Conservation (phyloP, 2,329 filamentous ascomycete species). For the Colletotrichum aenigma region DNA sequence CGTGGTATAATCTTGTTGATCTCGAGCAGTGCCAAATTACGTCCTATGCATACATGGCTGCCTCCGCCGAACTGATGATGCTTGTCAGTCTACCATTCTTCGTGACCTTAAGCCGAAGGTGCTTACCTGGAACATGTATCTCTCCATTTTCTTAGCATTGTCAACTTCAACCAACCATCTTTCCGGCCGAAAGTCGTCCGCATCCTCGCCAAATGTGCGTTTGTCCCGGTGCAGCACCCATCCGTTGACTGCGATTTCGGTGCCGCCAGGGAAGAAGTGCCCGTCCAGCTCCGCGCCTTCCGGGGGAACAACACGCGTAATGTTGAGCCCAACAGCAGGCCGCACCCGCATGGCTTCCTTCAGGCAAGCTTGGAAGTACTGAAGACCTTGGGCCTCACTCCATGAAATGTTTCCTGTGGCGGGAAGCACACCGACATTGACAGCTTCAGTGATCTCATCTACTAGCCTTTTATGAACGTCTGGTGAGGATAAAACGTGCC, state of each 20-base stretch:
- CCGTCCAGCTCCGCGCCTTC: slow-evolving; percentile 58
- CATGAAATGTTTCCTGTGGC: slow-evolving; percentile 49
- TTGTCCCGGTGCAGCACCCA: slow-evolving; percentile 57
- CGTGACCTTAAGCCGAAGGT: neutral
- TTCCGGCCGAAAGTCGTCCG: slow-evolving; percentile 57
- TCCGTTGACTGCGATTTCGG: slow-evolving; percentile 56
- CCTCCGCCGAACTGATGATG: slow-evolving; percentile 54
- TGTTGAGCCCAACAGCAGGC: slow-evolving; percentile 58
- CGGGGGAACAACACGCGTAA: slow-evolving; percentile 54
- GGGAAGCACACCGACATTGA: slow-evolving; percentile 35
- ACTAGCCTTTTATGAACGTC: slow-evolving; percentile 43
- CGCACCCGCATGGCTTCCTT: slow-evolving; percentile 61
- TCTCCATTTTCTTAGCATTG: slow-evolving; percentile 50
- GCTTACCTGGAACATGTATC: slow-evolving; percentile 60
- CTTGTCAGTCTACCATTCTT: neutral
- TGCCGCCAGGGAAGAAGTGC: slow-evolving; percentile 54
- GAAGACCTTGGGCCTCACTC: slow-evolving; percentile 50
- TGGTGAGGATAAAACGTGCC: slow-evolving; percentile 49
- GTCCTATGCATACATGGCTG: slow-evolving; percentile 58
- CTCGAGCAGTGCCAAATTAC: slow-evolving; percentile 59
- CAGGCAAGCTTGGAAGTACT: slow-evolving; percentile 61
- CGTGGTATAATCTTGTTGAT: slow-evolving; percentile 64
- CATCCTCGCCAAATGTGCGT: slow-evolving; percentile 53
- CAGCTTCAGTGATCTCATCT: slow-evolving; percentile 49
- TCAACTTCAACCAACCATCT: slow-evolving; percentile 56